These are phyloP conservation scores for Aspergillus costaricaensis DNA, from an alignment of 2,329 filamentous ascomycete genomes.

Conservation along the genomic window DNA sequence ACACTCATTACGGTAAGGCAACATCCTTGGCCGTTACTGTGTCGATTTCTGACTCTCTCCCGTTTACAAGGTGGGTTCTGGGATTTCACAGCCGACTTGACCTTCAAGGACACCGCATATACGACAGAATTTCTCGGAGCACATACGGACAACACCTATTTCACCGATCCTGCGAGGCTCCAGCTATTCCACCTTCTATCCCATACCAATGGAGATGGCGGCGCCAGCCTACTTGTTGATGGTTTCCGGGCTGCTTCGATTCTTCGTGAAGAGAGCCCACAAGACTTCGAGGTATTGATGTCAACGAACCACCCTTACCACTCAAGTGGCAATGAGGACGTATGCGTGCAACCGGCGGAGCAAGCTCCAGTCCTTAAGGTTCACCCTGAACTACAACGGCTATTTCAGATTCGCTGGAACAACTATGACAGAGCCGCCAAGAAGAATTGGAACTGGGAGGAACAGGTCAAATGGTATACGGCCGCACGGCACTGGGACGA, in stretches of 20 bases:
- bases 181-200: constrained; percentile 92
- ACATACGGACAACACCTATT: constrained; percentile 96
- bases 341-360: constrained; percentile 72
- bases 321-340: constrained; percentile 82
- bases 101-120: constrained; percentile 87
- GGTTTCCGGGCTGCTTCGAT: constrained; percentile 72
- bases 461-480: constrained; percentile 69
- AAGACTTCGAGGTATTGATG: constrained; percentile 61
- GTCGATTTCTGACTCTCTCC: background rate
- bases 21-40: background rate
- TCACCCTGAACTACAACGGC: constrained; percentile 44
- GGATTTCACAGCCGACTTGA: constrained; percentile 87
- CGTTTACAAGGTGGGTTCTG: constrained; percentile 61
- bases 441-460: constrained; percentile 53
- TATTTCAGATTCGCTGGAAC: constrained; percentile 84
- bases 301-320: constrained; percentile 69
- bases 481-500: constrained; percentile 74
- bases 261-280: constrained; percentile 56
- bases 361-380: constrained; percentile 72
- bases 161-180: constrained; percentile 85
- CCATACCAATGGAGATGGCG: constrained; percentile 66
- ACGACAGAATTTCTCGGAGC: constrained; percentile 78
- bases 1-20: constrained; percentile 83
- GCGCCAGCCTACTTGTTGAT: constrained; percentile 80
- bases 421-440: constrained; percentile 80